phyloP scores from a whole-genome alignment of 352 stramenopile genomes.

The Aphanomyces cochlioides region DNA sequence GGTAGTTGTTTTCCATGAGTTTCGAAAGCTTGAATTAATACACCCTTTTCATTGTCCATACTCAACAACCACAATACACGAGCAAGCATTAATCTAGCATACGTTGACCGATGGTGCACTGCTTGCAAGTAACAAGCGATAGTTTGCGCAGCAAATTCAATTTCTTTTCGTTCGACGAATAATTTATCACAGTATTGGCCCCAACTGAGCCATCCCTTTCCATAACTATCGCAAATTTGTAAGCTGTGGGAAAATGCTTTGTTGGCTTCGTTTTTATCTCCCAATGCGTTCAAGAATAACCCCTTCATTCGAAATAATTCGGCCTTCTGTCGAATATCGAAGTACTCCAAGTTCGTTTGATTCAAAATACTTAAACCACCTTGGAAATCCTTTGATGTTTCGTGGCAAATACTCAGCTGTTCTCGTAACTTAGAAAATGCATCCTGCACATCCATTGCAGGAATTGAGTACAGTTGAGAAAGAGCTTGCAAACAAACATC shows the following conservation, averaged over 20 bases:
- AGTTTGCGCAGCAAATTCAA: constrained; percentile 80
- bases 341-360: constrained; percentile 92
- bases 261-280: constrained; percentile 75
- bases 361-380: constrained; percentile 89
- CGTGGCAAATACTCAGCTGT: constrained; percentile 91
- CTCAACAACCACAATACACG: constrained; percentile 89
- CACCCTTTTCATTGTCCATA: constrained; percentile 74
- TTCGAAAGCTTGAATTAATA: constrained; percentile 88
- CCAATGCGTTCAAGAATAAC: constrained; percentile 85
- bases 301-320: constrained; percentile 91
- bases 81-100: constrained; percentile 84
- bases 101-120: constrained; percentile 87
- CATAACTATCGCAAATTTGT: constrained; percentile 89
- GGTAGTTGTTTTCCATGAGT: constrained; percentile 91
- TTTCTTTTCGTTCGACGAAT: constrained; percentile 71
- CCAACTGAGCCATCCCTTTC: constrained; percentile 94
- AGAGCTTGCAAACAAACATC: constrained; percentile 85
- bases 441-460: constrained; percentile 90
- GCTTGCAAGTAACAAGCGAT: constrained; percentile 93
- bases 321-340: constrained; percentile 87
- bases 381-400: constrained; percentile 81
- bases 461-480: constrained; percentile 82
- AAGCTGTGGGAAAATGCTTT: constrained; percentile 88
- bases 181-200: constrained; percentile 88
- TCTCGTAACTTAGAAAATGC: constrained; percentile 90